phyloP scores from a whole-genome alignment of 163 green algal species.

The Prototheca wickerhamii region DNA sequence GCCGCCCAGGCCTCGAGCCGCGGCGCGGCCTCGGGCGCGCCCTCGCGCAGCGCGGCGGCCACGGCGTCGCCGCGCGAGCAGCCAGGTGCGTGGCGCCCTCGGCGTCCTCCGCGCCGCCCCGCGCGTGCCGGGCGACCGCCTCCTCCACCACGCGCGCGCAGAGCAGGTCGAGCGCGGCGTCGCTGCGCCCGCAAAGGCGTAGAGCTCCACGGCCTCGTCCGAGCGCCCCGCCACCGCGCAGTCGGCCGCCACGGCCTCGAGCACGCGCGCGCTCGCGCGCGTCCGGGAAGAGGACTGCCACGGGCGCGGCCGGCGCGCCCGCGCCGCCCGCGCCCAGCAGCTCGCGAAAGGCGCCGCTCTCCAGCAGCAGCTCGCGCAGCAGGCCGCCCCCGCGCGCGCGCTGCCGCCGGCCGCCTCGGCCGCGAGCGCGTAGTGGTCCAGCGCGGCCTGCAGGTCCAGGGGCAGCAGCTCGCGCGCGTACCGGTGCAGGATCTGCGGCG shows the following conservation, averaged over 20 bases:
- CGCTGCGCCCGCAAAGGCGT: constrained; percentile 48
- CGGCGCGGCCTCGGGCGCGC: constrained; percentile 19
- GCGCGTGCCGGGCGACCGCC: constrained; percentile 1
- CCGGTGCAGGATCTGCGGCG: constrained; percentile 2
- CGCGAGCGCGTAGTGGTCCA: constrained; percentile 74
- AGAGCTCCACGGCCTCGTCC: constrained; percentile 68
- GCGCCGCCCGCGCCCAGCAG: constrained; percentile 61
- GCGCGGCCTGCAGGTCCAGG: constrained; percentile 25
- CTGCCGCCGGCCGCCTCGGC: constrained; percentile 29
- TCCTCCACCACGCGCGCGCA: constrained; percentile 13
- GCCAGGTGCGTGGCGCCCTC: neutral
- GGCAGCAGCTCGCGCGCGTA: neutral
- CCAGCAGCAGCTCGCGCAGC: constrained; percentile 66
- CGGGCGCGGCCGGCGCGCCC: constrained; percentile 34
- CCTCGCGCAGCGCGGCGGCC: neutral
- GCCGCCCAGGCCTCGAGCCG: constrained; percentile 52
- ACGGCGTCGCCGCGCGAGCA: neutral
- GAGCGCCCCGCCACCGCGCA: constrained; percentile 43
- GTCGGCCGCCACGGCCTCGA: constrained; percentile 56
- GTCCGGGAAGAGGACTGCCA: constrained; percentile 51
- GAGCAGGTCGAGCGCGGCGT: neutral
- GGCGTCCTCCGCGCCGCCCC: neutral
- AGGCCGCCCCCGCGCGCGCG: constrained; percentile 31
- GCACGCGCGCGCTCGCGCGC: constrained; percentile 34
- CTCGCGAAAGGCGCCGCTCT: constrained; percentile 53